Conservation (phyloP, 2,329 filamentous ascomycete species). For the Aspergillus pseudoterreus region DNA sequence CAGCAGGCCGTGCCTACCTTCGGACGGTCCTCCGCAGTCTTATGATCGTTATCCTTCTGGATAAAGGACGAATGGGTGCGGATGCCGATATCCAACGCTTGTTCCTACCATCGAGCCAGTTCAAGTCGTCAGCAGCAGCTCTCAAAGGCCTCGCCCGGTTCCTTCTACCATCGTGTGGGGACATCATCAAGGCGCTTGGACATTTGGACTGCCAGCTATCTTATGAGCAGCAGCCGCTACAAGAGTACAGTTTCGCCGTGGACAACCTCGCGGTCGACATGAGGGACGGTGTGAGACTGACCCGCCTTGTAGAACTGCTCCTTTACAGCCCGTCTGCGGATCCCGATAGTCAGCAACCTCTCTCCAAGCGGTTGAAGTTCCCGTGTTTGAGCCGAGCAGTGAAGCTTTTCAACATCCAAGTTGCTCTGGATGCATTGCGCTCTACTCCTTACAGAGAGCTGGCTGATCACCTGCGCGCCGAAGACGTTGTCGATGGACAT, state of each 20-base stretch:
- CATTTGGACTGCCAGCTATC: slow-evolving; percentile 56
- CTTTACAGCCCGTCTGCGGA: slow-evolving; percentile 42
- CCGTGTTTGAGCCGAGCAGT: slow-evolving; percentile 54
- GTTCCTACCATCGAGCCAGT: slow-evolving; percentile 49
- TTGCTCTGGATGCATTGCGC: slow-evolving; percentile 54
- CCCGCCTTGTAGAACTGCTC: slow-evolving; percentile 57
- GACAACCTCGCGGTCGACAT: slow-evolving; percentile 60
- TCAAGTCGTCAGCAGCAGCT: slow-evolving; percentile 56
- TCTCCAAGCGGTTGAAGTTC: slow-evolving; percentile 57
- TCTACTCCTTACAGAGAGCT: slow-evolving; percentile 39
- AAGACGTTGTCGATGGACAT: slow-evolving; percentile 62
- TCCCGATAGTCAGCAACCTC: slow-evolving; percentile 34
- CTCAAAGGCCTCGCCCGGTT: slow-evolving; percentile 51
- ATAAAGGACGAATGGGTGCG: slow-evolving; percentile 47
- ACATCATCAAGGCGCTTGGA: slow-evolving; percentile 52
- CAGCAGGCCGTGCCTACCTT: slow-evolving; percentile 49
- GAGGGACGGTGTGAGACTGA: slow-evolving; percentile 59
- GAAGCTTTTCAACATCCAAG: slow-evolving; percentile 57
- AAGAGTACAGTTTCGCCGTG: slow-evolving; percentile 58
- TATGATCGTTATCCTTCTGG: slow-evolving; percentile 58
- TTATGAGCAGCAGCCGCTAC: slow-evolving; percentile 54
- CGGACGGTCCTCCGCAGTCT: slow-evolving; percentile 56
- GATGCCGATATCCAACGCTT: slow-evolving; percentile 35
- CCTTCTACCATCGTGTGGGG: slow-evolving; percentile 57
- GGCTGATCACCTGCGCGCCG: slow-evolving; percentile 45